Evolutionary conservation across 805 yeast species (phyloP), one percentile per base, ranked within the genome.

Genomic region (Zygosaccharomyces lentus): DNA sequence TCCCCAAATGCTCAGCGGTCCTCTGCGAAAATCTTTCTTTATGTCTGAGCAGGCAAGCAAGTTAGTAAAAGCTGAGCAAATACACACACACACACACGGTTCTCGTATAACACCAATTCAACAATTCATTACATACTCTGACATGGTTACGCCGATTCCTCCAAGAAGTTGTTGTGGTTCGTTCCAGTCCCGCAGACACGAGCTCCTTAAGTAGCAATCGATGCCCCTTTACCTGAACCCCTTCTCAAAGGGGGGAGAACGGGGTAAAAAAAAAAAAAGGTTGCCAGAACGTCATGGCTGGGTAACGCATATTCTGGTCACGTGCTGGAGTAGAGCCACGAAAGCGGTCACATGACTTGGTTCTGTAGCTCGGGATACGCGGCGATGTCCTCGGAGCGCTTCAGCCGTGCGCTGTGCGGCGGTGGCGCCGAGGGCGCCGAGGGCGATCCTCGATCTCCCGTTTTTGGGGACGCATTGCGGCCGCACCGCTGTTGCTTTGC

Each of bases 1-100:
- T 63, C 45, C 63, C 62, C 37, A 63, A 47, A 48, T 60, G 65
- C 16, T 66, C 65, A 23, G 59, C 54, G 19, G 55, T 59, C 53
- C 56, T 51, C 35, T 59, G 55, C n/a, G 61, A 43, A 34, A 43
- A 43, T 38, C 41, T 46, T 35, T 49, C 50, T 13, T 37, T 23
- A 25, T 37, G 30, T 37, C 41, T 37, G 15, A 6, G 15, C 16
- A 19, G 5, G 21, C 21, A 19, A 19, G 21, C 5, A 4, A 19
- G 21, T 19, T n/a, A n/a, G n/a, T n/a, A n/a, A 19, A 19, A 19
- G 21, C 21, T 19, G 21, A 19, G 21, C 21, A 19, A 3, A 19
- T 5, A 19, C 21, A n/a, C n/a, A n/a, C n/a, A n/a, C n/a, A n/a
- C n/a, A n/a, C n/a, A n/a, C n/a, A n/a, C n/a, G n/a, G 13, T 5